A percentile compares a stretch with the other conserved stretches of the same genome.
These are phyloP conservation scores for Hibiscus tridactylites DNA, from an alignment of 345 rosid genomes.

Conservation along the genomic window DNA sequence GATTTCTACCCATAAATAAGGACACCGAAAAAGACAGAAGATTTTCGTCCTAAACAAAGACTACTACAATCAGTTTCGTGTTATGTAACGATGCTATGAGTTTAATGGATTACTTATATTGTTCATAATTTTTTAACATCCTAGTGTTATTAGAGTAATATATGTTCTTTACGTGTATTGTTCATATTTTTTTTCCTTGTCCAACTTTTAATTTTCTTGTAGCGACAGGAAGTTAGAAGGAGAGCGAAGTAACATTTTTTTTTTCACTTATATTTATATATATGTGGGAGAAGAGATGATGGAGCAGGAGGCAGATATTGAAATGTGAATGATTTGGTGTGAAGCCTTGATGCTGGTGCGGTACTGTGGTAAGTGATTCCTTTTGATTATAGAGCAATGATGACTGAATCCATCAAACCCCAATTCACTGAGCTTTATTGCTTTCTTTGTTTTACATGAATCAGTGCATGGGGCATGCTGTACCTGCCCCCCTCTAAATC, in stretches of 20 bases:
- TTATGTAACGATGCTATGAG: no score
- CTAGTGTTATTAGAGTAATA: no score
- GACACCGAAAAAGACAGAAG: no score
- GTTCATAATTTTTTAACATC: no score
- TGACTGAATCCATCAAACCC: neutral
- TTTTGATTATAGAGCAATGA: neutral
- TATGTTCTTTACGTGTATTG: no score
- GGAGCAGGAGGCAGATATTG: slow-evolving; percentile 47
- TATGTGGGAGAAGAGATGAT: slow-evolving; percentile 10
- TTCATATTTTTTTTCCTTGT: neutral
- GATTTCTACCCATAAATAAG: no score
- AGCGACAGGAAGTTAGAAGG: no score
- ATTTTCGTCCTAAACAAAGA: no score
- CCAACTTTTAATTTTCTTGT: neutral
- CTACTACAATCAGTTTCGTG: no score
- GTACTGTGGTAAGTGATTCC: slow-evolving; percentile 4
- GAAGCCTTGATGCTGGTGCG: slow-evolving; percentile 9
- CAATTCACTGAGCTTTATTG: neutral
- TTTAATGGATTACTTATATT: no score
- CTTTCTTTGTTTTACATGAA: neutral
- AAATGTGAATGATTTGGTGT: slow-evolving; percentile 39
- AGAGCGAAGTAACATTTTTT: neutral
- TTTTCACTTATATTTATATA: neutral
- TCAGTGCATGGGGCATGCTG: neutral
- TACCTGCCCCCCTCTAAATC: neutral